Conservation (phyloP, 208 protist species). For the Leishmania tarentolae region DNA sequence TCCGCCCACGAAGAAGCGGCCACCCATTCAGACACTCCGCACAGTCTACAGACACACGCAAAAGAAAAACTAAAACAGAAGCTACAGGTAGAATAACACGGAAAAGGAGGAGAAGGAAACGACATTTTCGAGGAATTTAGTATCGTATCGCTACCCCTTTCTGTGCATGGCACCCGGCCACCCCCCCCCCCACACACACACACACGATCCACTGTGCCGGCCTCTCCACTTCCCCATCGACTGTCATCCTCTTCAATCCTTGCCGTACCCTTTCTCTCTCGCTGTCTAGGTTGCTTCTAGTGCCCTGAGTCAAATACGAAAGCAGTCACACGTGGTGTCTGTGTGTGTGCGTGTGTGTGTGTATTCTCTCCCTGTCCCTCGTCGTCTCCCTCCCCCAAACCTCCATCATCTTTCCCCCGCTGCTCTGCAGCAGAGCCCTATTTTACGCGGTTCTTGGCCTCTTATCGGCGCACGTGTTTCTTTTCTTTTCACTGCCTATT, state of each 20-base stretch:
- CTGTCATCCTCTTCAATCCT: neutral
- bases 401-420: neutral
- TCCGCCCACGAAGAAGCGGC: neutral
- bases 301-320: neutral
- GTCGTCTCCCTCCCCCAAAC: neutral
- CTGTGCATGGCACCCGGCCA: neutral
- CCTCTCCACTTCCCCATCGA: neutral
- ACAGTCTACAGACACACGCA: no score
- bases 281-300: neutral
- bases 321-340: neutral
- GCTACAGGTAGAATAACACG: no score
- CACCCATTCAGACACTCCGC: neutral
- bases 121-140: neutral
- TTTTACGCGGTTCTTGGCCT: no score
- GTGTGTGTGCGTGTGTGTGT: neutral
- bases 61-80: neutral
- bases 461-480: neutral
- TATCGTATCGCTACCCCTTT: neutral
- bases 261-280: no score
- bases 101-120: neutral
- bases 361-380: neutral
- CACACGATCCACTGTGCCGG: neutral
- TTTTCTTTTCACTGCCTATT: neutral
- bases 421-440: neutral
- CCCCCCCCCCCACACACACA: no score